phyloP scores from a whole-genome alignment of 208 protist species.

The Leishmania tropica region DNA sequence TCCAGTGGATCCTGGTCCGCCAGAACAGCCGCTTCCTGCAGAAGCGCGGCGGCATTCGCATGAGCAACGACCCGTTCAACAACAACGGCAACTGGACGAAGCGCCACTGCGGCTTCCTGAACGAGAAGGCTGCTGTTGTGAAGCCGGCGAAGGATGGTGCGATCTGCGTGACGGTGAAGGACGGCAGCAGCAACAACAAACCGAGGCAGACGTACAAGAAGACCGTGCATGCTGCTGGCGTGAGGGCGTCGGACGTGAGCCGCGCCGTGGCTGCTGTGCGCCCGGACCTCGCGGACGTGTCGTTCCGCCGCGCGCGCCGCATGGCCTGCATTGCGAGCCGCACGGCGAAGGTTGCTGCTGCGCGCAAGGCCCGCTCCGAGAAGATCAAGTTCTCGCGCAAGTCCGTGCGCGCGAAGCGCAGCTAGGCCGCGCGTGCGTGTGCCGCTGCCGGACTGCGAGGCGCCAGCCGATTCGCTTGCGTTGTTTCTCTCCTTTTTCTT shows the following conservation, averaged over 20 bases:
- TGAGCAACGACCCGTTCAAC: slow-evolving; percentile 89
- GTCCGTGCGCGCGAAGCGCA: slow-evolving; percentile 69
- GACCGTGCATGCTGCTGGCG: slow-evolving; percentile 61
- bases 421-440: slow-evolving; percentile 26
- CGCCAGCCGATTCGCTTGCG: background rate
- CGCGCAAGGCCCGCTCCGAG: slow-evolving; percentile 81
- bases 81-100: slow-evolving; percentile 91
- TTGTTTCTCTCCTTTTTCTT: slow-evolving; percentile 7
- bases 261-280: slow-evolving; percentile 72
- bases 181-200: slow-evolving; percentile 73
- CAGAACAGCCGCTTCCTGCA: slow-evolving; percentile 87
- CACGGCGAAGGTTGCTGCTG: slow-evolving; percentile 66
- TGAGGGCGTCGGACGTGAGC: slow-evolving; percentile 77
- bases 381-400: slow-evolving; percentile 80
- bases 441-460: background rate
- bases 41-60: slow-evolving; percentile 78
- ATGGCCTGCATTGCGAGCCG: slow-evolving; percentile 61
- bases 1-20: slow-evolving; percentile 84
- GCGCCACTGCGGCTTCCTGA: slow-evolving; percentile 81
- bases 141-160: slow-evolving; percentile 70
- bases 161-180: slow-evolving; percentile 80
- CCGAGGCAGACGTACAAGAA: slow-evolving; percentile 81
- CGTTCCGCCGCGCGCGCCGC: slow-evolving; percentile 83
- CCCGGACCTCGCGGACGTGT: slow-evolving; percentile 78
- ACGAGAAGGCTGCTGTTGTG: slow-evolving; percentile 76